Evolutionary conservation across 1,139 yeast genomes (phyloP).

Genomic region (Yamadazyma jaroonii): DNA sequence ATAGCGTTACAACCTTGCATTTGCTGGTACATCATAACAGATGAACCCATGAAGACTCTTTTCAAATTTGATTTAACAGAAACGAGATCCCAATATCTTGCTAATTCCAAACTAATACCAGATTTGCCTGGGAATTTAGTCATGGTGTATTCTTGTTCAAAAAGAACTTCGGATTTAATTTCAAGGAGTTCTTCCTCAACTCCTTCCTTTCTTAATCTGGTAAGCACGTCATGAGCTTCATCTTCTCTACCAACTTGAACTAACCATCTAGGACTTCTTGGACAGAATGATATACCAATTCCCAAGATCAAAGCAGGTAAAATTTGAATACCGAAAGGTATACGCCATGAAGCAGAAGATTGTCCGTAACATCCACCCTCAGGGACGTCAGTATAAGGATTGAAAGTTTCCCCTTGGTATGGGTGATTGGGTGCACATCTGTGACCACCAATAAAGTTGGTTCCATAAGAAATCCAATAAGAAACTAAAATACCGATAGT

Average conservation of each 20-base stretch:
- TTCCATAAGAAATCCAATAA: conserved; percentile 71
- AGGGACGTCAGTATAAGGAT: conserved; percentile 16
- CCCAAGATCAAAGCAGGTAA: conserved; percentile 20
- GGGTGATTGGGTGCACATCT: conserved; percentile 12
- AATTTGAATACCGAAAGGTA: conserved; percentile 25
- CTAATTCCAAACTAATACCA: conserved; percentile 11
- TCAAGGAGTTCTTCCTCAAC: conserved; percentile 18
- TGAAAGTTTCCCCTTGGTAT: conserved; percentile 14
- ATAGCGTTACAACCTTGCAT: conserved; percentile 58
- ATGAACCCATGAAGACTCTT: conserved; percentile 60
- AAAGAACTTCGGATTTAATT: conserved; percentile 20
- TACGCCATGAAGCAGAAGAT: conserved; percentile 37
- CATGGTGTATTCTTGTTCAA: conserved; percentile 16
- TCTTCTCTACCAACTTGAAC: conserved; percentile 17
- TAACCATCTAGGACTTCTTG: conserved; percentile 24
- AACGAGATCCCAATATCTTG: conserved; percentile 16
- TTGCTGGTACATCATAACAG: conserved; percentile 65
- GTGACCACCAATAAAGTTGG: conserved; percentile 20
- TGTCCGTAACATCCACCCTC: conserved; percentile 24
- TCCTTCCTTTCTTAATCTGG: conserved; percentile 14
- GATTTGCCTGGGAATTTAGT: conserved; percentile 13
- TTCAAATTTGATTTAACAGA: conserved; percentile 17
- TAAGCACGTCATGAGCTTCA: conserved; percentile 22
- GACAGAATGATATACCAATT: conserved; percentile 17
- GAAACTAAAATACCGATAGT: conserved; percentile 67